Base-by-base conservation (phyloP, 2,329 filamentous ascomycete species). In the Stenocarpella maydis region DNA sequence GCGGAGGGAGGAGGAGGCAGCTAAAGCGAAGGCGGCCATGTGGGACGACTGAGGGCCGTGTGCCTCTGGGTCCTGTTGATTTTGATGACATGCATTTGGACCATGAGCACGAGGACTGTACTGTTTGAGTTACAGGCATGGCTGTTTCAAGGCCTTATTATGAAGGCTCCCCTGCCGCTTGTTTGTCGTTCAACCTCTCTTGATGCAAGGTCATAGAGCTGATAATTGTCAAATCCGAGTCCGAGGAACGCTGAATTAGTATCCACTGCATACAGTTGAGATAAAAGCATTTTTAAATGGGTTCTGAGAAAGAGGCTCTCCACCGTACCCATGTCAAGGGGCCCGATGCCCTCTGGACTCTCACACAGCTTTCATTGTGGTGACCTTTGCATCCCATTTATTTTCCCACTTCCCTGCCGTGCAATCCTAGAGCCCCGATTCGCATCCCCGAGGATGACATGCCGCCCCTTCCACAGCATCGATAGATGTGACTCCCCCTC, bases 1-100 rank as follows among this genome's bases (percentile, higher is more conserved):
- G 74, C 81, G 82, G 73, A 85, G 83, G 75, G 86, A 87, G 72
- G 88, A 88, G 75, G 88, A 91, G 75, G 88, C 89, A 41, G 92
- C 95, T 77, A 88, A 86, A 79, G 91, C 91, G n/a, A 97, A 92
- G 84, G 87, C 87, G 71, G 90, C 92, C n/a, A 85, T 97, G 31
- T 98, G 96, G 96, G 91, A 96, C 70, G 92, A 91, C 76, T 91
- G 77, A 81, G 21, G 41, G 28, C 50, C 45, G 21, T 10, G 15
- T 8, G 2, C 17, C 0, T 37, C 43, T 24, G 41, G n/a, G 14
- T 34, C 5, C 12, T 47, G 55, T 8, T 45, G 1, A 15, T 63
- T 10, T 15, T 34, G 26, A n/a, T 34, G 6, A 47, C 41, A 50
- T 37, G 43, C n/a, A n/a, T 19, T 14, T 26, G 53, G 15, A 47